phyloP scores from a whole-genome alignment of 2,329 filamentous ascomycete genomes.

The Davidsoniella virescens region DNA sequence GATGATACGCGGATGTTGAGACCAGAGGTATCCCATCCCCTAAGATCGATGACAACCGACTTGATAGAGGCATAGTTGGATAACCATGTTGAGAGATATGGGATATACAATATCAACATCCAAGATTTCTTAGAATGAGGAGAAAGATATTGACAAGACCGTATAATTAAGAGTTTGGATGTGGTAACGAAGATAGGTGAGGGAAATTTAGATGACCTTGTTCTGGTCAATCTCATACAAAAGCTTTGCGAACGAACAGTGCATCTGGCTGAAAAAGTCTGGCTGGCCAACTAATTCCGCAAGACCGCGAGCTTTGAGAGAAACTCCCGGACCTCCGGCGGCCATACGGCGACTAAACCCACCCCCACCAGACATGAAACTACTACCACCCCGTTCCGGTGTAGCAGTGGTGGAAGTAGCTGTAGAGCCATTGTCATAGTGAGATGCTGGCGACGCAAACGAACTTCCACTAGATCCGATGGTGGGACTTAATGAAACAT shows the following conservation, averaged over 20 bases:
- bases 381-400: constrained; percentile 25
- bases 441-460: constrained; percentile 19
- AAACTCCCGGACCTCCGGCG: constrained; percentile 37
- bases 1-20: not conserved
- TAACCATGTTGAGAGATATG: not conserved
- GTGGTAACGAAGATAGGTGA: not conserved
- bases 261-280: constrained; percentile 52
- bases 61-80: not conserved
- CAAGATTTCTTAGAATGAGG: not conserved
- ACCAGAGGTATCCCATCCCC: no score
- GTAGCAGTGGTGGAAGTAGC: not conserved
- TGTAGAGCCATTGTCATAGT: constrained; percentile 18
- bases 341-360: constrained; percentile 43
- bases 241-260: constrained; percentile 46
- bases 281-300: constrained; percentile 50
- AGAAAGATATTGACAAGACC: not conserved
- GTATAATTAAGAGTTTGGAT: not conserved
- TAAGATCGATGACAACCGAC: not conserved
- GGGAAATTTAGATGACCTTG: not conserved
- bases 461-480: constrained; percentile 17
- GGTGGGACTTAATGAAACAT: constrained; percentile 21
- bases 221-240: constrained; percentile 36
- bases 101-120: not conserved
- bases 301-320: constrained; percentile 41
- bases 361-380: constrained; percentile 36